Evolutionary conservation across 768 basidiomycete genomes (phyloP).

Genomic region (Tricholoma matsutake): DNA sequence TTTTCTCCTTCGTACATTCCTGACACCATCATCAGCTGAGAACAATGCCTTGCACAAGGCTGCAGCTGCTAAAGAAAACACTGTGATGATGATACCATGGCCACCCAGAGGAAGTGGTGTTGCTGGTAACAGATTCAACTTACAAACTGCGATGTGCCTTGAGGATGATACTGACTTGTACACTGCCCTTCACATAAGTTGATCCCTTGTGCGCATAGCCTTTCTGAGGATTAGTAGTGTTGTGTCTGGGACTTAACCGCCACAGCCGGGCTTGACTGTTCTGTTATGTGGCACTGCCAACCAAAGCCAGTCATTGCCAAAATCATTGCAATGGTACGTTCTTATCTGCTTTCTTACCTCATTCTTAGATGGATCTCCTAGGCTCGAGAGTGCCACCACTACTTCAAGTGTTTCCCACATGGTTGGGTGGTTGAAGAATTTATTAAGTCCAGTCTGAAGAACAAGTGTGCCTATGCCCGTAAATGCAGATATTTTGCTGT

Average conservation of each 20-base stretch:
- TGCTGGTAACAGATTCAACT: background rate
- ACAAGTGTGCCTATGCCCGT: background rate
- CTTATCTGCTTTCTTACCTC: background rate
- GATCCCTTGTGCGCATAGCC: background rate
- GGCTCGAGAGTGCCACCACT: background rate
- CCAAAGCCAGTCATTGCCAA: background rate
- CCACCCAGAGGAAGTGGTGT: background rate
- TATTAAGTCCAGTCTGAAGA: conserved; percentile 1
- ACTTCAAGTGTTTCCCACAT: background rate
- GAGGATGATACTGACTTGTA: background rate
- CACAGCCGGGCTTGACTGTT: background rate
- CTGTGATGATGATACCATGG: background rate
- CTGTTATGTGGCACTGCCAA: background rate
- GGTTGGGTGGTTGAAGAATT: background rate
- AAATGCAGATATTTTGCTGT: background rate
- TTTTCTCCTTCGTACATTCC: background rate
- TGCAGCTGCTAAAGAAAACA: background rate
- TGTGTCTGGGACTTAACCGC: background rate
- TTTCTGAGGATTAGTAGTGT: conserved; percentile 1
- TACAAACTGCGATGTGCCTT: background rate
- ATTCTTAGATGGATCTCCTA: background rate
- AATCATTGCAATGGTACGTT: conserved; percentile 2
- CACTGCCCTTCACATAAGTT: background rate
- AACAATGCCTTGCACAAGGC: background rate
- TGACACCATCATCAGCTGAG: background rate